These are phyloP conservation scores for Colletotrichum sp. DNA, from an alignment of 2,329 filamentous ascomycete genomes.

Conservation along the genomic window DNA sequence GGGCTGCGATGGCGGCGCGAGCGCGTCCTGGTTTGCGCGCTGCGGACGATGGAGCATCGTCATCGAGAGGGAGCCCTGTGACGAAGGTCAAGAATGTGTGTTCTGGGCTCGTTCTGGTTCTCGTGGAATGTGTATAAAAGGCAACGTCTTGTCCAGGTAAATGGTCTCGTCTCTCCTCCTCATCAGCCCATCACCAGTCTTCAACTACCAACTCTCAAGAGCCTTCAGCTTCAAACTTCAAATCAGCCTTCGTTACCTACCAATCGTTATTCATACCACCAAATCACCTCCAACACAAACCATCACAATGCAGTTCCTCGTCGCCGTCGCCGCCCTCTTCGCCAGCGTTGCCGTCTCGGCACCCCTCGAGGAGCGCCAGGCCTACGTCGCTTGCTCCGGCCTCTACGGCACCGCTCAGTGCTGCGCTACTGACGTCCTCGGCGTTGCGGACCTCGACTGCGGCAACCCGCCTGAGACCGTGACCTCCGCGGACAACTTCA, in stretches of 20 bases:
- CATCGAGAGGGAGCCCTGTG: constrained; percentile 4
- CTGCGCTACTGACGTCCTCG: constrained; percentile 67
- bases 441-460: constrained; percentile 63
- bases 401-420: constrained; percentile 54
- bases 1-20: neutral
- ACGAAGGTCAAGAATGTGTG: constrained; percentile 10
- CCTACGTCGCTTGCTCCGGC: constrained; percentile 45
- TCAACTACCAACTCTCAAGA: neutral
- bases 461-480: constrained; percentile 44
- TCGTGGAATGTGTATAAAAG: constrained; percentile 11
- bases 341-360: constrained; percentile 32
- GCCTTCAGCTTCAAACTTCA: neutral
- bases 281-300: neutral
- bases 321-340: constrained; percentile 15
- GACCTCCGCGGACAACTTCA: constrained; percentile 44
- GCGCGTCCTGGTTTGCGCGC: neutral
- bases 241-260: neutral
- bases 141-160: neutral
- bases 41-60: neutral
- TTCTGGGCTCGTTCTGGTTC: neutral
- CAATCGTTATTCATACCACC: neutral
- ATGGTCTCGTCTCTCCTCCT: neutral
- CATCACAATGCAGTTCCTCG: constrained; percentile 20
- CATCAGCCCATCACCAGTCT: neutral
- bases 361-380: constrained; percentile 37